Conservation (phyloP, 768 basidiomycete species). For the Agaricus subrufescens region DNA sequence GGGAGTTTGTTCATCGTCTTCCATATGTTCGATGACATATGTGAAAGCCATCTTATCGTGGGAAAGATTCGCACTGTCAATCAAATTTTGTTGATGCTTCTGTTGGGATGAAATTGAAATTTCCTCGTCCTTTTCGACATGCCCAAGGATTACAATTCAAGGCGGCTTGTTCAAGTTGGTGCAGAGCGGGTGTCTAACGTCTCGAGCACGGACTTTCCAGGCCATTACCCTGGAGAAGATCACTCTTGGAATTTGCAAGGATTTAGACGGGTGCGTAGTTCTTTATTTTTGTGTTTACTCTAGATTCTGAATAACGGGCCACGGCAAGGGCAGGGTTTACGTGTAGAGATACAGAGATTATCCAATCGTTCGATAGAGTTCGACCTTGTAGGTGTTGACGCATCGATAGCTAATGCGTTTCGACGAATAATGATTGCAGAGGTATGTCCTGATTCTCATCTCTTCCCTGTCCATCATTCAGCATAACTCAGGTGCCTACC, state of each 20-base stretch:
- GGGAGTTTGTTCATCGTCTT: conserved; percentile 79
- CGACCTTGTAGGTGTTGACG: conserved; percentile 93
- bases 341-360: conserved; percentile 70
- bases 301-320: conserved; percentile 10
- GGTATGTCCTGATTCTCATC: conserved; percentile 38
- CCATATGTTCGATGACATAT: conserved; percentile 84
- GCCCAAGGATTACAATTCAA: conserved; percentile 19
- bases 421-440: conserved; percentile 92
- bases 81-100: not conserved
- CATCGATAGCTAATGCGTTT: conserved; percentile 93
- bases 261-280: conserved; percentile 67
- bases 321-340: conserved; percentile 56
- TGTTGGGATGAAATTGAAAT: not conserved
- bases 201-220: conserved; percentile 88
- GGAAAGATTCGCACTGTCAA: not conserved
- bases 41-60: conserved; percentile 30
- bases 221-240: conserved; percentile 82
- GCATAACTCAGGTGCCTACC: conserved; percentile 69
- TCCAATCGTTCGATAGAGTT: conserved; percentile 88
- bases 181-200: conserved; percentile 75
- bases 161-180: conserved; percentile 61
- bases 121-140: not conserved
- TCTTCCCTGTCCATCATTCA: not conserved
- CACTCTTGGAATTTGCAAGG: conserved; percentile 74
- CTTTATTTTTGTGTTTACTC: not conserved